Conservation (phyloP, 2,329 filamentous ascomycete species). For the Thielaviopsis populi region DNA sequence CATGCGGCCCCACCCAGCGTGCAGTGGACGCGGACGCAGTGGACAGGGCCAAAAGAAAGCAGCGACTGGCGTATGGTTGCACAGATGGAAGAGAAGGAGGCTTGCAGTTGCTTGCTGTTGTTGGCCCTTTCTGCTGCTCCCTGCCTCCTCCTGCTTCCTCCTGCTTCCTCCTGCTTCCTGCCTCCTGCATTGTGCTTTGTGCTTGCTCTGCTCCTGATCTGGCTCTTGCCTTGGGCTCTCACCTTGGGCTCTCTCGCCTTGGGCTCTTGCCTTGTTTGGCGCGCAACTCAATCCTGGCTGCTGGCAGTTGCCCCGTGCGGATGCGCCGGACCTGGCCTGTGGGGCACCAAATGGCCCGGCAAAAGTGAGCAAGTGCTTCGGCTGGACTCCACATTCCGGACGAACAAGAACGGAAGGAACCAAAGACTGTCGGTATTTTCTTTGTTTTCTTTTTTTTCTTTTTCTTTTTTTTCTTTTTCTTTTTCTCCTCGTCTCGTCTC, state of each 20-base stretch:
- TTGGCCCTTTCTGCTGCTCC: neutral
- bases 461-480: too few species aligned
- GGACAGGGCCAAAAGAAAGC: too few species aligned
- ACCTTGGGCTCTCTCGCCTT: neutral
- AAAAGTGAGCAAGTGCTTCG: neutral
- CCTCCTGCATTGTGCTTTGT: neutral
- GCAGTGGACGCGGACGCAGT: too few species aligned
- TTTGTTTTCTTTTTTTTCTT: neutral
- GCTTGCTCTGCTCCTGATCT: neutral
- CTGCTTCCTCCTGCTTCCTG: neutral
- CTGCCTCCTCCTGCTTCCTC: neutral
- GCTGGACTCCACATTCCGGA: neutral
- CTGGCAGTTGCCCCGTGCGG: neutral
- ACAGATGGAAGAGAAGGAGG: conserved; percentile 3
- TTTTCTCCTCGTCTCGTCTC: too few species aligned
- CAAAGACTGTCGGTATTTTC: neutral
- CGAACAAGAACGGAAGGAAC: neutral
- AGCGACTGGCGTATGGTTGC: neutral
- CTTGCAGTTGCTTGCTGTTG: neutral
- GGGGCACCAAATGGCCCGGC: neutral
- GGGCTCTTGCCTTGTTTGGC: neutral
- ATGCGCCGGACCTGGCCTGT: neutral
- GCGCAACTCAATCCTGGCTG: neutral
- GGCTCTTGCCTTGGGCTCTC: neutral
- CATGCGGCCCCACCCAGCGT: neutral